Conservation (phyloP, 2,329 filamentous ascomycete species). For the Penicillium palitans region DNA sequence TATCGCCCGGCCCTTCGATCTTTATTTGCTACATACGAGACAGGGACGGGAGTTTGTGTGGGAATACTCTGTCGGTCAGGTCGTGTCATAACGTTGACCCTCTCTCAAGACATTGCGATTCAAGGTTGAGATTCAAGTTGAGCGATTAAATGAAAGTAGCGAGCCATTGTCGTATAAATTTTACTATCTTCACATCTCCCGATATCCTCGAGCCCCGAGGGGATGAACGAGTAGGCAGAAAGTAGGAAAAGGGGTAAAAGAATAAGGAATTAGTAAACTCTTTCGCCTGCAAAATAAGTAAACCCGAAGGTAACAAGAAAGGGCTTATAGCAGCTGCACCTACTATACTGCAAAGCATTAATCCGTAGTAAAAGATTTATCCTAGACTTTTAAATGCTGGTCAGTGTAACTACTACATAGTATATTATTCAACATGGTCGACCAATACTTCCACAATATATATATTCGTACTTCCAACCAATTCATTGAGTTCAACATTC, state of each 20-base stretch:
- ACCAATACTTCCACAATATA: not conserved
- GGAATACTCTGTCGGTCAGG: not conserved
- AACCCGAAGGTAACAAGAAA: too few relatives aligned
- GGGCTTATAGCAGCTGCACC: not conserved
- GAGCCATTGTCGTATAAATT: not conserved
- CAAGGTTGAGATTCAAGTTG: not conserved
- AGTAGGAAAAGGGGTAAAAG: too few relatives aligned
- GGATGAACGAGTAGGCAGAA: too few relatives aligned
- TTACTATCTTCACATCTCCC: not conserved
- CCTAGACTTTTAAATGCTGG: too few relatives aligned
- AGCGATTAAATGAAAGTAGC: not conserved
- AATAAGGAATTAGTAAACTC: too few relatives aligned
- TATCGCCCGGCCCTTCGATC: not conserved
- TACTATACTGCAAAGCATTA: too few relatives aligned
- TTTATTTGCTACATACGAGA: not conserved
- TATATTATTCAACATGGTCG: too few relatives aligned
- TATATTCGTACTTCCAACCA: not conserved
- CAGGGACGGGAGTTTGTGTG: not conserved
- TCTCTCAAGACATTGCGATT: not conserved
- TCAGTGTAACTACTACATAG: too few relatives aligned
- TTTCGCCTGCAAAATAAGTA: too few relatives aligned
- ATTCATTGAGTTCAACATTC: not conserved
- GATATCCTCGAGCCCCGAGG: too few relatives aligned
- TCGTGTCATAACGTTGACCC: not conserved
- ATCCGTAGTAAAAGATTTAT: too few relatives aligned